Base-by-base conservation (phyloP, 495 filamentous ascomycete genomes). In the Daldinia loculata region DNA sequence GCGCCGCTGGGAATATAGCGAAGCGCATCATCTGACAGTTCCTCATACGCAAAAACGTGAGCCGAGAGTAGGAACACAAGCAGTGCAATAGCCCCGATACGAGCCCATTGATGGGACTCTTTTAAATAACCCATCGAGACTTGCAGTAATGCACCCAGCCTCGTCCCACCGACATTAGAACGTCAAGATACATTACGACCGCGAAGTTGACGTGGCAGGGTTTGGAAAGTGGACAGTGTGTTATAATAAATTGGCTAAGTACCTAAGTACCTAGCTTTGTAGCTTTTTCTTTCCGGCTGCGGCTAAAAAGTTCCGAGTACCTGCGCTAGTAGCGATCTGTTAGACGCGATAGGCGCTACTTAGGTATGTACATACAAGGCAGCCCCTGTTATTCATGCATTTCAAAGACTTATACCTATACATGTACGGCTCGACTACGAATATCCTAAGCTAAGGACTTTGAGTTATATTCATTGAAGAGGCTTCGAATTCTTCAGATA, bases 11-110 rank as follows among this genome's bases (percentile, higher is more conserved):
- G 91, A 6, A 97, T 80, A 26, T 78, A 75, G 52, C 81, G 80
- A 34, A 97, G 83, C 17, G 90, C 87, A 56, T 84, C 76, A 69
- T 94, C 88, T n/a, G 94, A 92, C 65, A 97, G 81, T 24, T 85
- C 80, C 58, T 88, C 87, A 81, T 96, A 97, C 55, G 90, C 90
- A 41, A 68, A 68, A 9, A 66, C 62, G 34, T 60, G 50, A 36
- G 57, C 43, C 27, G 71, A 52, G 45, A 72, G 60, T 45, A 77
- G 53, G 56, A 71, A 64, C 61, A 75, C 12, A 22, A 67, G 24
- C 14, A 75, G 19, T 53, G 65, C 65, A 14, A 72, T 26, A 15
- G 41, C 53, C 30, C 61, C 61, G 22, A 69, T 61, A 51, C 57
- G 70, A 62, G 61, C 70, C 70, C 65, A 72, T 58, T 55, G 61